Evolutionary conservation across 106 monocot species (phyloP).

Genomic region (Acanthochlamys bracteata): DNA sequence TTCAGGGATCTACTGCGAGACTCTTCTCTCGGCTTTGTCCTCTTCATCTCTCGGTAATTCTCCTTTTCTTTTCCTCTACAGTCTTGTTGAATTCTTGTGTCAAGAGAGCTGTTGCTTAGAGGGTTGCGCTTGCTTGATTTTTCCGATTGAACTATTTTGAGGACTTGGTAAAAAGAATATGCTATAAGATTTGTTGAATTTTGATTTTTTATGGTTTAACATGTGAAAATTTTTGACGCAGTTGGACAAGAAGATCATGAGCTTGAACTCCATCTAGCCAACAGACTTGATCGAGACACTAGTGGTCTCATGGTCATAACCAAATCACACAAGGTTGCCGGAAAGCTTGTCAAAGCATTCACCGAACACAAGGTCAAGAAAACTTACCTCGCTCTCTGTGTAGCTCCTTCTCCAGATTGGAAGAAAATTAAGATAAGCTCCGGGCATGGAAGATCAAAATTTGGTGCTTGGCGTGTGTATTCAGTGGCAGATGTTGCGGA

Average conservation of each 20-base stretch:
- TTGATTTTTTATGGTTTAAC: no score
- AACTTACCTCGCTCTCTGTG: constrained; percentile 66
- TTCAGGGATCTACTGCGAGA: constrained; percentile 80
- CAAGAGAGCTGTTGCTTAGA: neutral
- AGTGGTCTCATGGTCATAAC: constrained; percentile 91
- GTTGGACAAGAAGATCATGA: neutral
- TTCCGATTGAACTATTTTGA: no score
- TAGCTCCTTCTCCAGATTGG: constrained; percentile 37
- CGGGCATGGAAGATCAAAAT: constrained; percentile 79
- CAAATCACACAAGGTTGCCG: constrained; percentile 60
- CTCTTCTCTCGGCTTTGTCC: constrained; percentile 46
- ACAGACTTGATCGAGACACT: constrained; percentile 88
- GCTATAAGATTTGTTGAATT: no score
- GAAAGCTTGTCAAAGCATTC: constrained; percentile 65
- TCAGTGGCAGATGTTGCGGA: constrained; percentile 36
- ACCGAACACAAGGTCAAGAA: constrained; percentile 71
- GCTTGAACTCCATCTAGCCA: constrained; percentile 69
- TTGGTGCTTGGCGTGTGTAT: constrained; percentile 89
- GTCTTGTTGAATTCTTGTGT: no score
- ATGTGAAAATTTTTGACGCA: neutral
- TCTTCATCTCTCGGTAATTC: constrained; percentile 11
- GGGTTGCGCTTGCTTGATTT: neutral
- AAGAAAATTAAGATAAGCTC: constrained; percentile 43
- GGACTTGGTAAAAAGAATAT: no score
- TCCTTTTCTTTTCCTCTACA: neutral